These are phyloP conservation scores for Apiotrichum sp. DNA, from an alignment of 1,284 basidiomycete species.

Conservation along the genomic window DNA sequence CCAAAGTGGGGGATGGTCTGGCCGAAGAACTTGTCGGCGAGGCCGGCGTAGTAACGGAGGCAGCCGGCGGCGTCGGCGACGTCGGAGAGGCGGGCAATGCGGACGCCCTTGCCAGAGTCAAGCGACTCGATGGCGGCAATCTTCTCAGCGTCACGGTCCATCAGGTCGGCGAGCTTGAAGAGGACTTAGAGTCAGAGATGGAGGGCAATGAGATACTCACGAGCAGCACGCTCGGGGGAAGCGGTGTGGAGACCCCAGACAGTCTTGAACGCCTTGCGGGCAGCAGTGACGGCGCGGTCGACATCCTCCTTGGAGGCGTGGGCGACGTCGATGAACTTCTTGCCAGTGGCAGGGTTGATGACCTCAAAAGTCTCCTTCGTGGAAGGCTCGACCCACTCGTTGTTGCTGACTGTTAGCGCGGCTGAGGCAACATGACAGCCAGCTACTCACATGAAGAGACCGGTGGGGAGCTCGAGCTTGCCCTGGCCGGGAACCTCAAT, in stretches of 20 bases:
- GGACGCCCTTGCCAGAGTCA: conserved; percentile 82
- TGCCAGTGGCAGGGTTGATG: conserved; percentile 54
- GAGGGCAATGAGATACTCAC: conserved; percentile 11
- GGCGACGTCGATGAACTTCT: conserved; percentile 40
- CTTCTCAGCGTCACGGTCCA: conserved; percentile 65
- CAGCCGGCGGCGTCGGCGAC: conserved; percentile 74
- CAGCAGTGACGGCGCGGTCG: conserved; percentile 73
- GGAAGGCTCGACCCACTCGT: conserved; percentile 30
- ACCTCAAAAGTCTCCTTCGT: conserved; percentile 27
- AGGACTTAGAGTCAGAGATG: conserved; percentile 48
- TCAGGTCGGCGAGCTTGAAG: conserved; percentile 80
- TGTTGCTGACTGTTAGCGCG: conserved; percentile 24
- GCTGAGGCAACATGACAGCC: background rate
- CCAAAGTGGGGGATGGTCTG: conserved; percentile 39
- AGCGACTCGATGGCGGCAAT: conserved; percentile 66
- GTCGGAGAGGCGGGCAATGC: conserved; percentile 74
- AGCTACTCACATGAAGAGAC: conserved; percentile 66
- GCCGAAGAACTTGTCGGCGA: conserved; percentile 61
- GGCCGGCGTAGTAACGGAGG: conserved; percentile 68
- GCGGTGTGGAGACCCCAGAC: conserved; percentile 86
- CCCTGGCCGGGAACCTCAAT: conserved; percentile 23
- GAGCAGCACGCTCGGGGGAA: conserved; percentile 67
- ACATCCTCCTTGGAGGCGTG: conserved; percentile 56
- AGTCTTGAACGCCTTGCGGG: conserved; percentile 71
- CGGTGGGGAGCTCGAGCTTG: conserved; percentile 62